A percentile compares a stretch with the other conserved stretches of the same genome.
Conservation (phyloP, 768 basidiomycete genomes). For the Psilocybe cyanescens region DNA sequence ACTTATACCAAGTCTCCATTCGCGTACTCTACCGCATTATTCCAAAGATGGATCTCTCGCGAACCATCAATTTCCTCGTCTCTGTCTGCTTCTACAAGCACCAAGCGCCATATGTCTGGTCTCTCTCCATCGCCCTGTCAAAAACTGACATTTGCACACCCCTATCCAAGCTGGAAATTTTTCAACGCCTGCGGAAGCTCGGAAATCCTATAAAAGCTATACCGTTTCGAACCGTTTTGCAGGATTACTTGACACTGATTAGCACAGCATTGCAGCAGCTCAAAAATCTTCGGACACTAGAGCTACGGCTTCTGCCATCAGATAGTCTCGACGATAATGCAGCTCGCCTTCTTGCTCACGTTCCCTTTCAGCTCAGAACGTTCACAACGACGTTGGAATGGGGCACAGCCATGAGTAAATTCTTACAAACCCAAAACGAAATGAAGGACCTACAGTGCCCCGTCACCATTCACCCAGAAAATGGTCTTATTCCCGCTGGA, state of each 20-base stretch:
- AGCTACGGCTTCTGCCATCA: not conserved
- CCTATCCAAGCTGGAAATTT: not conserved
- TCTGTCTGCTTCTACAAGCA: slow-evolving; percentile 9
- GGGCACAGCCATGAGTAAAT: slow-evolving; percentile 1
- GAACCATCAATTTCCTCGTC: slow-evolving; percentile 5
- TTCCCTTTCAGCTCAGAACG: slow-evolving; percentile 3
- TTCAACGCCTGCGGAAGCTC: slow-evolving; percentile 3
- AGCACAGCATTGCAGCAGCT: slow-evolving; percentile 2
- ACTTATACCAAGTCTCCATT: not conserved
- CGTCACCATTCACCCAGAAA: not conserved
- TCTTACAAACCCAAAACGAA: slow-evolving; percentile 6
- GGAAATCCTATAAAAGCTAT: slow-evolving; percentile 2
- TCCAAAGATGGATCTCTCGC: slow-evolving; percentile 2
- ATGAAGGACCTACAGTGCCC: slow-evolving; percentile 6
- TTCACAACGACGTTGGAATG: slow-evolving; percentile 7
- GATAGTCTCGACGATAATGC: not conserved
- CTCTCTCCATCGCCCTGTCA: not conserved
- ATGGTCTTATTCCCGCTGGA: not conserved
- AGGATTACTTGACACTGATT: slow-evolving; percentile 3
- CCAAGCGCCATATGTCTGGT: slow-evolving; percentile 8
- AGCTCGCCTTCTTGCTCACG: slow-evolving; percentile 1
- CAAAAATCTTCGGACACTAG: slow-evolving; percentile 3
- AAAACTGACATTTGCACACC: not conserved
- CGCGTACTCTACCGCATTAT: slow-evolving; percentile 8
- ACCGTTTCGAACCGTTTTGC: not conserved